These are phyloP conservation scores for Metschnikowia anglica DNA, from an alignment of 805 yeast species.

Conservation along the genomic window DNA sequence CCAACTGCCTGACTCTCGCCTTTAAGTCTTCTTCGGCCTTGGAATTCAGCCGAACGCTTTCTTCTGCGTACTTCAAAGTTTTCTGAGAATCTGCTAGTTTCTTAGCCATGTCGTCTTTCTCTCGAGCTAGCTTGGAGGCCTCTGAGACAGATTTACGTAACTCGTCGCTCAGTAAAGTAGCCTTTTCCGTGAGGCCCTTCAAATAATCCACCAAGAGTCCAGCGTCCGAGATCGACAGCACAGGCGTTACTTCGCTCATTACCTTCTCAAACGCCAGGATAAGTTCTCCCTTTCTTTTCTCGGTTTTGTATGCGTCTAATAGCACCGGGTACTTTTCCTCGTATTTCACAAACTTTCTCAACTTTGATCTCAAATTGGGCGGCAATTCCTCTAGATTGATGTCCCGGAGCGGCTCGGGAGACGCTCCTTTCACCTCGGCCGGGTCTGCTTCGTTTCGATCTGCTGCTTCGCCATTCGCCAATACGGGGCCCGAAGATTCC, in stretches of 20 bases:
- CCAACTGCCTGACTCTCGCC: constrained; percentile 4
- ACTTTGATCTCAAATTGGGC: constrained; percentile 55
- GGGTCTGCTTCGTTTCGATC: not conserved
- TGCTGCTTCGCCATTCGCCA: not conserved
- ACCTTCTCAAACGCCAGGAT: constrained; percentile 65
- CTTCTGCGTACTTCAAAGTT: constrained; percentile 18
- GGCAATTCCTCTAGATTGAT: constrained; percentile 49
- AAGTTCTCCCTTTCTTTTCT: constrained; percentile 63
- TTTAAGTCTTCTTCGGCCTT: constrained; percentile 7
- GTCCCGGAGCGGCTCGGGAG: constrained; percentile 17
- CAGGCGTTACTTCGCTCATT: constrained; percentile 77
- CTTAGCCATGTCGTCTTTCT: constrained; percentile 15
- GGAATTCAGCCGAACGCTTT: constrained; percentile 15
- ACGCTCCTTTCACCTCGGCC: not conserved
- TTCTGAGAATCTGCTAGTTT: constrained; percentile 15
- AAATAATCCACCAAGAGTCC: constrained; percentile 70
- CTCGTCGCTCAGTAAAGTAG: constrained; percentile 62
- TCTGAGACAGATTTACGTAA: constrained; percentile 48
- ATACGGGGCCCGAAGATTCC: not conserved
- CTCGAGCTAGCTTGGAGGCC: constrained; percentile 14
- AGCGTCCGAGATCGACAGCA: constrained; percentile 70
- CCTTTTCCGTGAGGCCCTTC: constrained; percentile 58
- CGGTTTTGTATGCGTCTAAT: constrained; percentile 80
- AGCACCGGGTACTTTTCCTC: constrained; percentile 88
- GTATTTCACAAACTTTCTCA: constrained; percentile 77